These are phyloP conservation scores for Tolypocladium sp. DNA, from an alignment of 2,329 filamentous ascomycete species.

Conservation along the genomic window DNA sequence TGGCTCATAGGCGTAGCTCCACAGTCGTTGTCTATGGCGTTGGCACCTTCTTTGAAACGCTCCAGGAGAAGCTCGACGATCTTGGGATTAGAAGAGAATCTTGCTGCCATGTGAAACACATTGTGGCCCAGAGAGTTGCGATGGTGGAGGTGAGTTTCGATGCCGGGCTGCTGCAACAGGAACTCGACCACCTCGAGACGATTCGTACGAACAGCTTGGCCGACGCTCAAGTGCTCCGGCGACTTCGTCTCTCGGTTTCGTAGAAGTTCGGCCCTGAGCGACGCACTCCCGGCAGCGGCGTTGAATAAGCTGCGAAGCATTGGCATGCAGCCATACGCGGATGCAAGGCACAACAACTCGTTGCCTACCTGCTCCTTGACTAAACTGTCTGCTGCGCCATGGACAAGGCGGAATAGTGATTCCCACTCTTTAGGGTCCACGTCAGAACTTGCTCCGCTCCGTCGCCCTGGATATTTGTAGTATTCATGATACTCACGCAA, in stretches of 20 bases:
- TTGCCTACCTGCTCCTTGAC: neutral
- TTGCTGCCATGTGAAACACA: neutral
- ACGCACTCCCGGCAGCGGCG: neutral
- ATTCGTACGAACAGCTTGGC: neutral
- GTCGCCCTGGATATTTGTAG: neutral
- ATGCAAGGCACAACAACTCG: neutral
- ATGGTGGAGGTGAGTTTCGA: neutral
- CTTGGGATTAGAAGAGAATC: neutral
- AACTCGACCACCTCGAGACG: neutral
- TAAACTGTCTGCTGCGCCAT: neutral
- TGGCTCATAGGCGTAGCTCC: neutral
- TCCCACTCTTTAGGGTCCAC: neutral
- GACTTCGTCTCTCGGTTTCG: neutral
- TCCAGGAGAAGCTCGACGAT: neutral
- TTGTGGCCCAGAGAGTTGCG: neutral
- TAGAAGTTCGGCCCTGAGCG: neutral
- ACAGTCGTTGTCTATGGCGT: neutral
- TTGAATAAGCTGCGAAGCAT: neutral
- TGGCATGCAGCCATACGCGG: neutral
- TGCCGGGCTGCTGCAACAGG: neutral
- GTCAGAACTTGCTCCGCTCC: neutral
- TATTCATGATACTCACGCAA: neutral
- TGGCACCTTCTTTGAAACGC: neutral
- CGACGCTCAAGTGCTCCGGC: neutral
- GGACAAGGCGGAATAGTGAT: neutral